Evolutionary conservation across 495 filamentous ascomycete genomes (phyloP).

Genomic region (Lasiosphaeriaceae sp.): DNA sequence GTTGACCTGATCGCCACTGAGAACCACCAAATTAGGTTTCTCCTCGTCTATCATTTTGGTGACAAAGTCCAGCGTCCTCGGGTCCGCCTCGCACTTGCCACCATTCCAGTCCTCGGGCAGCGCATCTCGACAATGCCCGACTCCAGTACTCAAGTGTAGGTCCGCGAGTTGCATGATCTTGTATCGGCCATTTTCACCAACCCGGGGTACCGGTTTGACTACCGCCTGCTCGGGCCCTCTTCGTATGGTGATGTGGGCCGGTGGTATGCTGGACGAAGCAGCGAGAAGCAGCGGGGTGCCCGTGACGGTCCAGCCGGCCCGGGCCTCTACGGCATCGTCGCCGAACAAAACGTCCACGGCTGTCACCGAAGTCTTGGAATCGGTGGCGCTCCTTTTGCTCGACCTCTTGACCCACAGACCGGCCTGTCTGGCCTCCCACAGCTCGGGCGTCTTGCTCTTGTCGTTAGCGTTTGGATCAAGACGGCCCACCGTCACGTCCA

Average conservation of each 20-base stretch:
- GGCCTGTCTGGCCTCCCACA: constrained; percentile 76
- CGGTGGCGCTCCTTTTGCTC: constrained; percentile 69
- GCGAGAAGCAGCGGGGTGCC: constrained; percentile 67
- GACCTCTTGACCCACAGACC: constrained; percentile 88
- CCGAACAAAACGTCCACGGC: constrained; percentile 90
- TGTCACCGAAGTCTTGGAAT: constrained; percentile 73
- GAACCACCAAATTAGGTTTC: constrained; percentile 83
- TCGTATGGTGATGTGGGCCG: constrained; percentile 69
- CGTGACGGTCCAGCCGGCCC: constrained; percentile 73
- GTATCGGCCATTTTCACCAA: constrained; percentile 87
- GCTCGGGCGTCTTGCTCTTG: constrained; percentile 39
- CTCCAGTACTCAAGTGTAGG: constrained; percentile 84
- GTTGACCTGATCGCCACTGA: constrained; percentile 93
- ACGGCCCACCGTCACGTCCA: constrained; percentile 78
- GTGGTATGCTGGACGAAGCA: constrained; percentile 54
- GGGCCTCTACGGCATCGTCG: constrained; percentile 85
- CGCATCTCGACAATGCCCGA: constrained; percentile 78
- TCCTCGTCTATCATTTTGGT: constrained; percentile 79
- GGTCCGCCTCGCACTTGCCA: constrained; percentile 83
- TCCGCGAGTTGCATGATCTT: constrained; percentile 96
- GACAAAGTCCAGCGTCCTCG: constrained; percentile 87
- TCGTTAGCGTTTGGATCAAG: constrained; percentile 57
- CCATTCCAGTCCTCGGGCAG: constrained; percentile 67
- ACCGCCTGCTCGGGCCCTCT: constrained; percentile 58
- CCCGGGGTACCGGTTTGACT: constrained; percentile 65